Percentiles rank a stretch among this genome's conserved stretches.
Evolutionary conservation across 768 basidiomycete species (phyloP).

Genomic region (Pholiota microspora): DNA sequence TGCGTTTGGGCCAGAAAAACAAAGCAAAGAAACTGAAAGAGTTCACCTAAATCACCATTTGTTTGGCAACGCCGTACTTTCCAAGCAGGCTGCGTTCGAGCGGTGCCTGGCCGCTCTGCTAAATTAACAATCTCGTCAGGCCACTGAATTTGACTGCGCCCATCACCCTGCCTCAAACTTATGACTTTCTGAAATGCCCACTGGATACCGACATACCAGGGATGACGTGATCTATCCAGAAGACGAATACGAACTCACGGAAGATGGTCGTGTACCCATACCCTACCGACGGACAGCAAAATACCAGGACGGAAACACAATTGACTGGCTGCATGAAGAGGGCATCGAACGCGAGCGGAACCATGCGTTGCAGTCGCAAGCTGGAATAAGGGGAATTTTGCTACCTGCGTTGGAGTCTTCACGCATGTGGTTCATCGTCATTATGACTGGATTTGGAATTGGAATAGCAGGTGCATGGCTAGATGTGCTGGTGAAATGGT

Average conservation of each 20-base stretch:
- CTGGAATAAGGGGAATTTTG: constrained; percentile 55
- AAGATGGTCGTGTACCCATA: constrained; percentile 35
- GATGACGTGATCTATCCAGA: constrained; percentile 29
- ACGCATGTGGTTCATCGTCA: constrained; percentile 66
- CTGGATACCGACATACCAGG: constrained; percentile 21
- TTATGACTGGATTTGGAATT: constrained; percentile 63
- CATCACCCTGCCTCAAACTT: constrained; percentile 3
- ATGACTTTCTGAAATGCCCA: constrained; percentile 25
- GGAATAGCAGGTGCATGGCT: constrained; percentile 70
- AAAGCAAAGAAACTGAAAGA: not conserved
- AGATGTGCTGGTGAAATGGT: constrained; percentile 76
- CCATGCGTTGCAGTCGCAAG: constrained; percentile 45
- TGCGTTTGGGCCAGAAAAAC: not conserved
- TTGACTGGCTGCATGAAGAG: constrained; percentile 72
- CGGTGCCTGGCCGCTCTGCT: not conserved
- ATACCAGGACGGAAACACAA: constrained; percentile 61
- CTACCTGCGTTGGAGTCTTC: constrained; percentile 54
- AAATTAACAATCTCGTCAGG: not conserved
- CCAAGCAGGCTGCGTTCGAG: not conserved
- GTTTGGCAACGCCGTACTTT: not conserved
- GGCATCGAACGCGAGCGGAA: constrained; percentile 57
- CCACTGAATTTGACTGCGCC: not conserved
- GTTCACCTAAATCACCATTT: not conserved
- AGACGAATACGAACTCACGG: constrained; percentile 46
- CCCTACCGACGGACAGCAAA: constrained; percentile 28